Percentiles rank a stretch among this genome's conserved stretches.
Conservation (phyloP, 2,329 filamentous ascomycete species). For the Triangularia setosa region DNA sequence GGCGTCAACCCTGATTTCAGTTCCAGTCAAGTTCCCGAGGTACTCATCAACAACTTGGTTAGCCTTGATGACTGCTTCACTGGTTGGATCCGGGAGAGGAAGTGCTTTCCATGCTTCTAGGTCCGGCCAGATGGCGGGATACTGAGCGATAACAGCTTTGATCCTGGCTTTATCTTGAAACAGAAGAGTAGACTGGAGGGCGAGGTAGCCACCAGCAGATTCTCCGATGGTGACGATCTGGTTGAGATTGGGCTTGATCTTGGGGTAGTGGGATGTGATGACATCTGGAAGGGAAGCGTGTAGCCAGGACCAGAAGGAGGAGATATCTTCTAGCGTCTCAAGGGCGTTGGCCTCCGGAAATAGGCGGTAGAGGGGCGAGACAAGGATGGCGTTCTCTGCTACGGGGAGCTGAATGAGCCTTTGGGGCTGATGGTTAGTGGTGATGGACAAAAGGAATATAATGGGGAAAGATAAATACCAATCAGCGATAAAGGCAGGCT, state of each 20-base stretch:
- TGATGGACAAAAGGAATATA: background rate
- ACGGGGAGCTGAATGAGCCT: slow-evolving; percentile 16
- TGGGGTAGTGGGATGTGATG: background rate
- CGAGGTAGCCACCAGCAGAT: slow-evolving; percentile 25
- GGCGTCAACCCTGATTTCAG: slow-evolving; percentile 5
- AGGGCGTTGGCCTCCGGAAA: slow-evolving; percentile 44
- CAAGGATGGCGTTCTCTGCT: slow-evolving; percentile 37
- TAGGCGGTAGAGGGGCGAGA: slow-evolving; percentile 48
- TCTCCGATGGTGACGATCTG: slow-evolving; percentile 21
- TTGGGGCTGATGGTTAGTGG: background rate
- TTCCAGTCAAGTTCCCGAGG: background rate
- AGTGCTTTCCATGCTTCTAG: slow-evolving; percentile 5
- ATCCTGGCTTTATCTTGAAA: slow-evolving; percentile 17
- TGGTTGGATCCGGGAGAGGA: background rate
- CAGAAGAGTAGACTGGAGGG: slow-evolving; percentile 24
- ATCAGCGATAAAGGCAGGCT: slow-evolving; percentile 18
- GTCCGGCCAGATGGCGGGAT: slow-evolving; percentile 20
- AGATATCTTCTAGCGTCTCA: slow-evolving; percentile 45
- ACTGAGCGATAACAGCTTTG: slow-evolving; percentile 21
- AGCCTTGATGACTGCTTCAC: background rate
- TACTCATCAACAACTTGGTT: slow-evolving; percentile 14
- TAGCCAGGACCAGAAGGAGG: slow-evolving; percentile 47
- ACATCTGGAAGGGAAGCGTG: slow-evolving; percentile 11
- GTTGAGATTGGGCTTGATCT: slow-evolving; percentile 14
- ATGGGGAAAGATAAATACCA: slow-evolving; percentile 19